These are phyloP conservation scores for Saccharomycopsis fibuligera DNA, from an alignment of 805 yeast genomes.

Conservation along the genomic window DNA sequence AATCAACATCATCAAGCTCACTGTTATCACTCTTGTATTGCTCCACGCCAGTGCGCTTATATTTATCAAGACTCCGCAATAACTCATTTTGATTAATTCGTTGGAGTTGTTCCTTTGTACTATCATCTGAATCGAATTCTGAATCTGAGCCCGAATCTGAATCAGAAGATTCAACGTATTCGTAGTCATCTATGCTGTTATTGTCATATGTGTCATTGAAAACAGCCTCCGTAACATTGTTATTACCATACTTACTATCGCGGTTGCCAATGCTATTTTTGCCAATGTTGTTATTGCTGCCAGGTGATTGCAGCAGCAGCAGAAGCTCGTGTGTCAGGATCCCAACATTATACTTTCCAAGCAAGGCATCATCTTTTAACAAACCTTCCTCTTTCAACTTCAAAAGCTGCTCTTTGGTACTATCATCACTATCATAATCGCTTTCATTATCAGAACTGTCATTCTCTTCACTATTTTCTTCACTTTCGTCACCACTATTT, in stretches of 20 bases:
- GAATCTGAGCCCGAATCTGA: slow-evolving; percentile 2
- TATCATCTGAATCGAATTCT: slow-evolving; percentile 15
- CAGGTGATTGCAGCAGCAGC: too few relatives aligned
- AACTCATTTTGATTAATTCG: slow-evolving; percentile 7
- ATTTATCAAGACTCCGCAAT: not conserved
- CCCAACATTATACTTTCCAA: slow-evolving; percentile 8
- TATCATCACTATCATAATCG: slow-evolving; percentile 20
- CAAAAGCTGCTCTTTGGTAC: slow-evolving; percentile 17
- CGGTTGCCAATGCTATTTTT: not conserved
- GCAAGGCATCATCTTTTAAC: slow-evolving; percentile 8
- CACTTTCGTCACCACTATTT: not conserved
- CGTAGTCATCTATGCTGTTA: not conserved
- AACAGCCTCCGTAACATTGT: not conserved
- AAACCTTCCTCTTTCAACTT: slow-evolving; percentile 16
- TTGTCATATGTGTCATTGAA: not conserved
- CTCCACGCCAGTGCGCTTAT: too few relatives aligned
- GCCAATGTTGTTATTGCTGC: not conserved
- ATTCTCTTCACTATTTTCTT: not conserved
- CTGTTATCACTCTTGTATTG: too few relatives aligned
- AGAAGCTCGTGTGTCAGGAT: too few relatives aligned
- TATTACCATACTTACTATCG: not conserved
- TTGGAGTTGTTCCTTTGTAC: slow-evolving; percentile 17
- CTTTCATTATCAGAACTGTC: not conserved
- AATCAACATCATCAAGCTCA: too few relatives aligned
- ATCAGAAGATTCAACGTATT: slow-evolving; percentile 10